Conservation (phyloP, 1,284 basidiomycete species). For the Naganishia sp. region DNA sequence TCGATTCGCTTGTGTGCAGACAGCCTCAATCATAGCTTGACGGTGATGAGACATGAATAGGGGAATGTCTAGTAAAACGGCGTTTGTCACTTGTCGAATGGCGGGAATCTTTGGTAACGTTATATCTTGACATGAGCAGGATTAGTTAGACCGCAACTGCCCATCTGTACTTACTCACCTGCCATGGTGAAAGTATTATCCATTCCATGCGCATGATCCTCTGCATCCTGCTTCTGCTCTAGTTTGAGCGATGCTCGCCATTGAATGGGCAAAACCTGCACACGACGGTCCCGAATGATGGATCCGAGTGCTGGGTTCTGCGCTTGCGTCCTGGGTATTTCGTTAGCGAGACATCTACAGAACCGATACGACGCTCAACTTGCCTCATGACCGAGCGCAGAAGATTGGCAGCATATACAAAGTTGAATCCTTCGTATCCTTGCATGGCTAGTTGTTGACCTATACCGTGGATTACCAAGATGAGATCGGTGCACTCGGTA, state of each 20-base stretch:
- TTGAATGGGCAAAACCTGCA: constrained; percentile 59
- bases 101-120: constrained; percentile 58
- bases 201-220: constrained; percentile 55
- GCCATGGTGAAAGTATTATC: constrained; percentile 57
- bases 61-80: constrained; percentile 58
- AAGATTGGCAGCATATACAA: constrained; percentile 58
- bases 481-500: constrained; percentile 56
- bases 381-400: constrained; percentile 55
- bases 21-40: constrained; percentile 59
- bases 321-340: constrained; percentile 51
- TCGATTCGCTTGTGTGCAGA: constrained; percentile 53
- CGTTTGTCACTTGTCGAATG: constrained; percentile 58
- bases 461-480: constrained; percentile 59
- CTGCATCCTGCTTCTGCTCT: constrained; percentile 53
- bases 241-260: constrained; percentile 59
- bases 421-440: constrained; percentile 58
- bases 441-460: constrained; percentile 55
- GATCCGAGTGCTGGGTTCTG: constrained; percentile 54
- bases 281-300: constrained; percentile 56
- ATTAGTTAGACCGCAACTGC: neutral
- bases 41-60: constrained; percentile 58
- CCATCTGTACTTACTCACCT: constrained; percentile 38
- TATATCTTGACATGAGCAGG: constrained; percentile 47
- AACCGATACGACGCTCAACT: constrained; percentile 8
- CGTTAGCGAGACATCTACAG: constrained; percentile 3